Evolutionary conservation across 495 filamentous ascomycete genomes (phyloP).

Genomic region (Talaromyces proteolyticus): DNA sequence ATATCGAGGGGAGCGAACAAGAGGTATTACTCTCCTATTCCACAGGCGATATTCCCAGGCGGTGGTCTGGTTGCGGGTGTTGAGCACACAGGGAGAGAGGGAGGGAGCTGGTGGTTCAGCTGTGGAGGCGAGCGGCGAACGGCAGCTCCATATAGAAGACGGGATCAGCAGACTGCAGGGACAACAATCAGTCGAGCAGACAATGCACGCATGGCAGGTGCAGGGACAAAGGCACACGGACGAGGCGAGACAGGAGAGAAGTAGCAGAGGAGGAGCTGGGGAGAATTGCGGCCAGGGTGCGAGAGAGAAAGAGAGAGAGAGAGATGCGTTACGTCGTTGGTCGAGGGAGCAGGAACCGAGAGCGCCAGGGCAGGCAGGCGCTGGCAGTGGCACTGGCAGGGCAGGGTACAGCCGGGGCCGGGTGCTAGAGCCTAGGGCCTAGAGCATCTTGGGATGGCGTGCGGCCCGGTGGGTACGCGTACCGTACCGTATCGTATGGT

Average conservation of each 20-base stretch:
- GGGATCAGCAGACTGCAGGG: slow-evolving; percentile 10
- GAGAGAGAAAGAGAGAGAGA: neutral
- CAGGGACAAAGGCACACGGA: slow-evolving; percentile 5
- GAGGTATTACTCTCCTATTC: neutral
- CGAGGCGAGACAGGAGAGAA: neutral
- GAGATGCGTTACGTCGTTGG: neutral
- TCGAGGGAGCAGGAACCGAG: neutral
- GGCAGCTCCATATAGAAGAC: slow-evolving; percentile 35
- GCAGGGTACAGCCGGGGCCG: neutral
- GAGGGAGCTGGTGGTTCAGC: slow-evolving; percentile 9
- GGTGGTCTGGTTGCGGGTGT: neutral
- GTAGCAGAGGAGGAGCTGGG: neutral
- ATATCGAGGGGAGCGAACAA: slow-evolving; percentile 21
- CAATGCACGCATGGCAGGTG: slow-evolving; percentile 21
- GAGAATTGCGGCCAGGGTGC: neutral
- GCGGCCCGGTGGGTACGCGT: neutral
- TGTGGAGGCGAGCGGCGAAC: slow-evolving; percentile 23
- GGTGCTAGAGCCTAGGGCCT: too few species aligned
- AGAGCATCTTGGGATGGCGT: too few species aligned
- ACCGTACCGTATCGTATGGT: too few species aligned
- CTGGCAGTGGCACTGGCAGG: too few species aligned
- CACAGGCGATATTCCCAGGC: too few species aligned
- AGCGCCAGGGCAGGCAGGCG: neutral
- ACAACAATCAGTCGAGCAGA: slow-evolving; percentile 15
- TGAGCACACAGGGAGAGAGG: too few species aligned